phyloP scores from a whole-genome alignment of 1,139 yeast genomes.

The Yamadazyma jaroonii region DNA sequence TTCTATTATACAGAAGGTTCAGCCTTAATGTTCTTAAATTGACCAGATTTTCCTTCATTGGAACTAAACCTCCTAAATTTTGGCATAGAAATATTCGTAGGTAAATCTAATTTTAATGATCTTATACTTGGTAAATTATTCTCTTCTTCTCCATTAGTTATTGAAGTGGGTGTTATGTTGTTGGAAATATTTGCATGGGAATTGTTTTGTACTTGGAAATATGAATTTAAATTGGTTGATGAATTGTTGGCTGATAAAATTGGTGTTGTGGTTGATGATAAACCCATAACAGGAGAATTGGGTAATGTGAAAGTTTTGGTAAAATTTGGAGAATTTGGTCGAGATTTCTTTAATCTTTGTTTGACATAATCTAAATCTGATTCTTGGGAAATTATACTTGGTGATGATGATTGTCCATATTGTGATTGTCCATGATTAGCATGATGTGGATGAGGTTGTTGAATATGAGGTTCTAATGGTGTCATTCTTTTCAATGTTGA shows the following conservation, averaged over 20 bases:
- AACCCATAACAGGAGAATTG: conserved; percentile 56
- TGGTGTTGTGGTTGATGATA: conserved; percentile 43
- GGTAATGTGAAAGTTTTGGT: conserved; percentile 49
- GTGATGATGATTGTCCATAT: conserved; percentile 3
- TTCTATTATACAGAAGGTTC: conserved; percentile 9
- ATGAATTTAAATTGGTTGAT: conserved; percentile 37
- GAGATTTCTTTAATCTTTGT: conserved; percentile 59
- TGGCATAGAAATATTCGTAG: conserved; percentile 32
- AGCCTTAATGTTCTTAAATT: conserved; percentile 17
- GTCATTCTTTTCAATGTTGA: conserved; percentile 56
- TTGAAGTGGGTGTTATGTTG: neutral
- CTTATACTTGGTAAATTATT: conserved; percentile 40
- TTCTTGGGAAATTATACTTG: conserved; percentile 31
- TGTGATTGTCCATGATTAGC: conserved; percentile 1
- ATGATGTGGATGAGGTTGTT: conserved; percentile 2
- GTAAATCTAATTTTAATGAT: conserved; percentile 49
- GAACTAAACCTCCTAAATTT: conserved; percentile 16
- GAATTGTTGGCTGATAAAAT: conserved; percentile 44
- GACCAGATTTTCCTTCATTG: conserved; percentile 22
- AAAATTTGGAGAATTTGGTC: conserved; percentile 62
- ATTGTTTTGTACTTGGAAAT: conserved; percentile 12
- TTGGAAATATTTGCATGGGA: neutral
- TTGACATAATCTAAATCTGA: conserved; percentile 47
- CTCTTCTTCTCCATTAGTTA: conserved; percentile 3
- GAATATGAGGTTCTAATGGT: conserved; percentile 33